A percentile compares a stretch with the other conserved stretches of the same genome.
These are phyloP conservation scores for Zygoascus bituminiphila DNA, from an alignment of 805 yeast species.

Conservation along the genomic window DNA sequence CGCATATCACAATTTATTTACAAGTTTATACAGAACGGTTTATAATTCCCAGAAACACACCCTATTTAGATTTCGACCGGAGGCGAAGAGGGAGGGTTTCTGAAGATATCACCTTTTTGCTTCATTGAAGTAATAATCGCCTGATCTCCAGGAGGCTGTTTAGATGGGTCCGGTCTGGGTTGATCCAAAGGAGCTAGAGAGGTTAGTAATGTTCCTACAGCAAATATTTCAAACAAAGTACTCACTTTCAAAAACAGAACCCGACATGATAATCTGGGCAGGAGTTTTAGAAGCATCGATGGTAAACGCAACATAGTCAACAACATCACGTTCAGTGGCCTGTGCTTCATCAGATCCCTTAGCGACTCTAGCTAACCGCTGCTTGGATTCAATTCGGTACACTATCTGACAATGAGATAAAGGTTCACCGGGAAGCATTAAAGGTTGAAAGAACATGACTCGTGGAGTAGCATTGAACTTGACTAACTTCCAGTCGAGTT, in stretches of 20 bases:
- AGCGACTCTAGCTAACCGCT: slow-evolving; percentile 45
- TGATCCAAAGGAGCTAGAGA: slow-evolving; percentile 21
- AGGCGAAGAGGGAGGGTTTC: slow-evolving; percentile 21
- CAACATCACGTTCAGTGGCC: slow-evolving; percentile 43
- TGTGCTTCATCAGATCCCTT: slow-evolving; percentile 38
- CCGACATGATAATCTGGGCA: slow-evolving; percentile 50
- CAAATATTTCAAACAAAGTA: slow-evolving; percentile 1
- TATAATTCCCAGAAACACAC: too few species aligned
- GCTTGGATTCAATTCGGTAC: slow-evolving; percentile 56
- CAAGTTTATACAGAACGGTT: background rate
- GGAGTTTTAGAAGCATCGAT: slow-evolving; percentile 49
- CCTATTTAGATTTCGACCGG: background rate
- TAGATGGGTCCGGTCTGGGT: slow-evolving; percentile 28
- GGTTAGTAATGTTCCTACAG: slow-evolving; percentile 1
- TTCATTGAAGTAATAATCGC: slow-evolving; percentile 28
- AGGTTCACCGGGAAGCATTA: slow-evolving; percentile 51
- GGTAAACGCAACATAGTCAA: slow-evolving; percentile 53
- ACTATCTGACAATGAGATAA: slow-evolving; percentile 50
- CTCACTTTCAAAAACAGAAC: slow-evolving; percentile 56
- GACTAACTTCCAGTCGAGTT: slow-evolving; percentile 68
- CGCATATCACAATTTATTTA: too few species aligned
- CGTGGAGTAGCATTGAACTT: slow-evolving; percentile 67
- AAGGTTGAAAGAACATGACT: slow-evolving; percentile 58
- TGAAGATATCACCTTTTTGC: slow-evolving; percentile 31
- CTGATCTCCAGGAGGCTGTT: slow-evolving; percentile 20